These are phyloP conservation scores for Testicularia cyperi DNA, from an alignment of 1,284 basidiomycete species.

Conservation along the genomic window DNA sequence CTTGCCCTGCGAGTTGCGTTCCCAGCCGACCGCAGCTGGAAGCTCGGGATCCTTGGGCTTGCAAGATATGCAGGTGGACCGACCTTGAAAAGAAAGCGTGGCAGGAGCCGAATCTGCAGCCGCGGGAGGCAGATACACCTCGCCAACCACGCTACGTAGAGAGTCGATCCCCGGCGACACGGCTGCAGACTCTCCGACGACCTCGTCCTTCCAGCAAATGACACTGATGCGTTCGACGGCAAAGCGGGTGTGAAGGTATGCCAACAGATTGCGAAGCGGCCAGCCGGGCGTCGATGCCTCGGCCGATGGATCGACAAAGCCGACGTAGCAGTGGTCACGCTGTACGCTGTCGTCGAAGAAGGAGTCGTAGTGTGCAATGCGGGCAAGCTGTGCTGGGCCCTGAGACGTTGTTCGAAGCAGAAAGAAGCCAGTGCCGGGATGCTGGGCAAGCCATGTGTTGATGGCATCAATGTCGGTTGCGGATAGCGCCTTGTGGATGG, in stretches of 20 bases:
- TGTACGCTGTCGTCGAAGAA: slow-evolving; percentile 65
- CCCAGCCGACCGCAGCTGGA: slow-evolving; percentile 85
- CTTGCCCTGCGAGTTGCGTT: slow-evolving; percentile 81
- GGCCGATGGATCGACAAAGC: slow-evolving; percentile 84
- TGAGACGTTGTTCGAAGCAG: slow-evolving; percentile 6
- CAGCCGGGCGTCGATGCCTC: slow-evolving; percentile 79
- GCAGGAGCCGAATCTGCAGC: background rate
- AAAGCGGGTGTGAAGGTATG: slow-evolving; percentile 63
- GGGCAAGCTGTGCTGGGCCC: slow-evolving; percentile 2
- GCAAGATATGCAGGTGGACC: slow-evolving; percentile 6
- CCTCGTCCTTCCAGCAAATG: slow-evolving; percentile 54
- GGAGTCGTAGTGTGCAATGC: slow-evolving; percentile 14
- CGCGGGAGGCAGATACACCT: slow-evolving; percentile 6
- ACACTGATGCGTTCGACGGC: slow-evolving; percentile 64
- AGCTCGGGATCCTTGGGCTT: slow-evolving; percentile 9
- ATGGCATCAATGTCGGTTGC: slow-evolving; percentile 1
- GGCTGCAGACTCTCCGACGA: background rate
- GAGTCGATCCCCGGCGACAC: background rate
- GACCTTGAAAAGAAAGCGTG: slow-evolving; percentile 1
- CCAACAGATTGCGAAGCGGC: slow-evolving; percentile 88
- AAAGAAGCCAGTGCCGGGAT: slow-evolving; percentile 26
- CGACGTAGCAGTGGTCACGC: slow-evolving; percentile 46
- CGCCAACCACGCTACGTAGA: slow-evolving; percentile 11
- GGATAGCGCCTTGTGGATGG: slow-evolving; percentile 1
- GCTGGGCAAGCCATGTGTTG: slow-evolving; percentile 7